Base-by-base conservation (phyloP, 257 asterid genomes). In the Forsythia suspensa region DNA sequence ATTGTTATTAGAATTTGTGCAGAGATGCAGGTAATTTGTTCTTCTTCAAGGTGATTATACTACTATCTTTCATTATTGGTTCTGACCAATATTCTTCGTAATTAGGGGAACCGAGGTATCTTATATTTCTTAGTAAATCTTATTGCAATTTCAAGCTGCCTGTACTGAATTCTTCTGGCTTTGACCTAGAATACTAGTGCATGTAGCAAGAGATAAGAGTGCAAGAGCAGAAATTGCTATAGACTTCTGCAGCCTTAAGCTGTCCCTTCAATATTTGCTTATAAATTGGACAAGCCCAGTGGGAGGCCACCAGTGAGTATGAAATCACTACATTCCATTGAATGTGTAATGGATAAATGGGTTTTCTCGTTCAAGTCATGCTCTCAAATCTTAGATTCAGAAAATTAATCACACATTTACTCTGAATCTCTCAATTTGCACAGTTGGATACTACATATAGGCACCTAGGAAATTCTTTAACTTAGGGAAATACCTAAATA, bases 11-110 rank as follows among this genome's bases (percentile, higher is more conserved):
- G 88, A 91, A 68, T 80, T 92, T 75, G 76, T 92, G 80, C 93
- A 85, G 77, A 87, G 86, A 80, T 81, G 87, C 91, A 74, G 98
- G 99, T 95, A 29, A 93, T 81, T 79, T 36, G 16, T 76, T 70
- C 20, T 15, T 61, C 61, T 57, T 46, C 12, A 1, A 12, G 51
- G 39, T 74, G 21, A 61, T 70, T 78, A 21, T 77, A 34, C 12
- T 71, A 8, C 68, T 13, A 46, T 46, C 52, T 46, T 46, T 46
- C 34, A 2, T 74, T 73, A 38, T 9, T 70, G 16, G n/a, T 72
- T 72, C 66, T 77, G 65, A 21, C 52, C 18, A 42, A 41, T 46
- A 68, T 43, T 20, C n/a, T 46, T 52, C 67, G 44, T 79, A 42
- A 72, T 39, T 66, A 34, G 36, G 52, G 76, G 15, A 77, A 68